Evolutionary conservation across 2,329 filamentous ascomycete species (phyloP).

Genomic region (Teratosphaeria nubilosa): DNA sequence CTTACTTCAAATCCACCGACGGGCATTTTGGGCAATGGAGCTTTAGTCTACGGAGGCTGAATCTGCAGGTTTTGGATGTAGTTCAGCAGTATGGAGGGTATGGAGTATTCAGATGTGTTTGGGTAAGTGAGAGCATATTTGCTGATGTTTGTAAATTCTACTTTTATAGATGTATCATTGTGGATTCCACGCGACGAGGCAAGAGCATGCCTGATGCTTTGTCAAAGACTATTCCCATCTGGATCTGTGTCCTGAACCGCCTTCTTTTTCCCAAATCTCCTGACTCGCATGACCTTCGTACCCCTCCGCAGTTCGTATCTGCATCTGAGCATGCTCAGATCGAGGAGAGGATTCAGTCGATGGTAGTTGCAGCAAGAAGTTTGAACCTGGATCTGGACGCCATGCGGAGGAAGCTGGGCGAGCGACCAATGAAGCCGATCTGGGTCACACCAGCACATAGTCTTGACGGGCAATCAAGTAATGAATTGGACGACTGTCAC

Average conservation of each 20-base stretch:
- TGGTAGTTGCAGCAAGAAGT: conserved; percentile 42
- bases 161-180: conserved; percentile 57
- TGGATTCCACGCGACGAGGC: conserved; percentile 85
- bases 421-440: conserved; percentile 63
- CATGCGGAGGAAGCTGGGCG: conserved; percentile 45
- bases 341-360: conserved; percentile 47
- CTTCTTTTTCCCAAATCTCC: conserved; percentile 56
- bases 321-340: conserved; percentile 74
- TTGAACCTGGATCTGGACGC: conserved; percentile 51
- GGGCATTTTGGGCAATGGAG: conserved; percentile 86
- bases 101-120: conserved; percentile 12
- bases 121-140: background rate
- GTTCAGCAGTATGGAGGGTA: conserved; percentile 59
- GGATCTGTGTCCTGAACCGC: conserved; percentile 79
- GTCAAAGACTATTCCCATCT: conserved; percentile 86
- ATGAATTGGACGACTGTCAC: conserved; percentile 44
- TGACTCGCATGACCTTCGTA: conserved; percentile 48
- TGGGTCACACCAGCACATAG: conserved; percentile 66
- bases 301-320: conserved; percentile 63
- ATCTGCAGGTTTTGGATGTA: conserved; percentile 66
- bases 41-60: conserved; percentile 76
- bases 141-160: background rate
- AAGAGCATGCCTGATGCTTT: conserved; percentile 95
- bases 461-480: conserved; percentile 23
- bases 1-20: conserved; percentile 97